phyloP scores from a whole-genome alignment of 2,329 filamentous ascomycete species.

The Pestalotiopsis sp. region DNA sequence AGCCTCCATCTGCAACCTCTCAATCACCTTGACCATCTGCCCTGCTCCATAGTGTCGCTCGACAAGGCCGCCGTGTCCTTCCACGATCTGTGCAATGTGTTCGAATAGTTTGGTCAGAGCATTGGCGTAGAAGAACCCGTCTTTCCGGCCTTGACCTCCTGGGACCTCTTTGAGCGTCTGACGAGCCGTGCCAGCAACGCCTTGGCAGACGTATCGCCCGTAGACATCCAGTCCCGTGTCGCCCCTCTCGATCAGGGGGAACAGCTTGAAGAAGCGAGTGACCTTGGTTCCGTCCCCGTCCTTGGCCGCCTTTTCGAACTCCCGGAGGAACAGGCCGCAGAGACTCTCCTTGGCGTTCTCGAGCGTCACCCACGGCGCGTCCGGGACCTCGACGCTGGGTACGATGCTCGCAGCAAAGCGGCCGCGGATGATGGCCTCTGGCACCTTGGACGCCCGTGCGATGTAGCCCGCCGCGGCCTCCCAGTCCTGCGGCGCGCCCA shows the following conservation, averaged over 20 bases:
- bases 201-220: conserved; percentile 92
- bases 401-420: conserved; percentile 91
- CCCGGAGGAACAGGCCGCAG: conserved; percentile 85
- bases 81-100: conserved; percentile 95
- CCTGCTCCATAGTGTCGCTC: conserved; percentile 91
- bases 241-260: conserved; percentile 86
- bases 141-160: conserved; percentile 62
- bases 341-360: conserved; percentile 86
- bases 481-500: conserved; percentile 99
- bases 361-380: conserved; percentile 84
- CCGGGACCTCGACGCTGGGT: conserved; percentile 92
- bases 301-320: conserved; percentile 89
- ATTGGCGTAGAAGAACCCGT: conserved; percentile 89
- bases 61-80: conserved; percentile 86
- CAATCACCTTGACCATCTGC: conserved; percentile 93
- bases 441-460: conserved; percentile 78
- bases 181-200: conserved; percentile 83
- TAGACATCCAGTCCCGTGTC: conserved; percentile 94
- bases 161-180: conserved; percentile 73
- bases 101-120: conserved; percentile 91
- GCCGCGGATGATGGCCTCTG: conserved; percentile 77
- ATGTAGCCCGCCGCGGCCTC: conserved; percentile 93
- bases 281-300: conserved; percentile 88
- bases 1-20: conserved; percentile 88
- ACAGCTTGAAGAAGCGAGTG: conserved; percentile 96